Base-by-base conservation (phyloP, 1,284 basidiomycete genomes). In the Rhizoctonia solani region DNA sequence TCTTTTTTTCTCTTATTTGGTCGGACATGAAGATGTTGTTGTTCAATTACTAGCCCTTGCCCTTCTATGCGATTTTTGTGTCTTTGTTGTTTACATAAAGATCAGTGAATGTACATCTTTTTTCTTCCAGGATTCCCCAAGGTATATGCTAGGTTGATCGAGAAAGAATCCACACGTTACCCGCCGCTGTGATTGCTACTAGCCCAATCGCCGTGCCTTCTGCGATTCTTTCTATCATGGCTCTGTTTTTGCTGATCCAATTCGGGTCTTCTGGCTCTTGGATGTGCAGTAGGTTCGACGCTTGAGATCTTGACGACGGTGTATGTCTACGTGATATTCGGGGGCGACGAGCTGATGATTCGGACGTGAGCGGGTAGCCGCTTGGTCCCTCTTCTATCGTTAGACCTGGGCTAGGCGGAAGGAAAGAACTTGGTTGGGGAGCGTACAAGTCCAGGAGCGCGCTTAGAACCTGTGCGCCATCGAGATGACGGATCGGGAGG, bases 401-500 rank as follows among this genome's bases (percentile, higher is more conserved):
- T 61, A 44, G 46, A 46, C 25, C n/a, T n/a, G 41, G 4, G n/a
- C 16, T 13, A 32, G 29, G 29, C 13, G 14, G 11, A 34, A 19
- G 4, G 46, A 49, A 23, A 61, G 19, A 16, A 47, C 19, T 27
- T 50, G 23, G 23, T 25, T 21, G 14, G 23, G 23, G 52, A 19
- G 37, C n/a, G 2, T 54, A 32, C 1, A 65, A n/a, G 21, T 81
- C 79, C 14, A 86, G 72, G 3, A 82, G 55, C 6, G 77, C 74
- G 9, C 72, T 72, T 2, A 87, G 76, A 23, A 85, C 75, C 70
- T 85, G 81, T 6, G 77, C 75, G 29, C 89, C 89, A 67, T 92
- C 89, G 29, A 92, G 78, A 53, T 78, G 76, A 1, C 82, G 81
- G 21, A 91, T 74, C 0, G 89, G 88, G 9, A 91, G 78, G 25